Base-by-base conservation (phyloP, 257 asterid species). In the Echites panduratus region DNA sequence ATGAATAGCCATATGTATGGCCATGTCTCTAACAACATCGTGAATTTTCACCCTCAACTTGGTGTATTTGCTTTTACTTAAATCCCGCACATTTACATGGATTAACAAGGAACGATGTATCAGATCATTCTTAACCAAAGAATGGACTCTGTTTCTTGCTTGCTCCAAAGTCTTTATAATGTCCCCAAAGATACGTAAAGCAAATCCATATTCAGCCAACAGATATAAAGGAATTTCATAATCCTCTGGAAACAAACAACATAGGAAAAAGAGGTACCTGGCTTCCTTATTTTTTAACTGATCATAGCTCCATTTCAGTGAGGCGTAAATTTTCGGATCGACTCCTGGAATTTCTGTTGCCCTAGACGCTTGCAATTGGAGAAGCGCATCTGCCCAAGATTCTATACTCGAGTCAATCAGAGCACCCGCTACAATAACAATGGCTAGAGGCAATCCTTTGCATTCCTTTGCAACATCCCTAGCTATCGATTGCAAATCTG, bases 321-420 rank as follows among this genome's bases (percentile, higher is more conserved):
- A 3, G 2, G 54, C 79, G 0, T 73, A 6, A 56, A 40, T 9
- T 57, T 77, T 71, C 10, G 35, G 29, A 57, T 16, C 47, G 24
- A 70, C 62, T 41, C 41, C 62, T 0, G 12, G n/a, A 4, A 70
- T 70, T 41, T 53, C 35, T 68, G 1, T 65, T 22, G 81, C 62
- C 8, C 40, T 48, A 16, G 62, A 47, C 2, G 13, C 0, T 54
- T 27, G 19, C 29, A 81, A 50, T 22, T 75, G 78, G n/a, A n/a
- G n/a, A 0, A 78, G 75, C 13, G 78, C 81, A 73, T 76, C 59
- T 32, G 49, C 27, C 86, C 84, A 82, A 12, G 8, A 6, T 9
- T 14, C 2, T 12, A 2, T 20, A 0, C 3, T 29, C 7, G 41
- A 14, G 44, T 20, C 0, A 6, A 0, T 56, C 2, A 54, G 62